A percentile compares a stretch with the other conserved stretches of the same genome.
Conservation (phyloP, 106 monocot genomes). For the Triglochin maritima region DNA sequence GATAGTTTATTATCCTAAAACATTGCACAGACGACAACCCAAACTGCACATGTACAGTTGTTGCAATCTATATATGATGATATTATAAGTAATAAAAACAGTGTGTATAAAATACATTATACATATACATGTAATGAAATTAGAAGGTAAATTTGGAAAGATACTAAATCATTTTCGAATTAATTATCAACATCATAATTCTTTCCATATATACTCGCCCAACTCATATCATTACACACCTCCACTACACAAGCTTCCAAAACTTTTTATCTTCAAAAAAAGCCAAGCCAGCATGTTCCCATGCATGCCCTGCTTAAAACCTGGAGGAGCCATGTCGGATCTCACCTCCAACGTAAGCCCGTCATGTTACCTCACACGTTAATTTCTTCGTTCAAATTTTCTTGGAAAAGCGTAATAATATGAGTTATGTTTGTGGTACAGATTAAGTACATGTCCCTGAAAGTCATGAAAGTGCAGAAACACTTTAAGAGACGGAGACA, state of each 20-base stretch:
- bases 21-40: no score
- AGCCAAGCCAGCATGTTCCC: neutral
- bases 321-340: neutral
- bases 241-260: neutral
- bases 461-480: slow-evolving; percentile 7
- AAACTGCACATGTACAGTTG: no score
- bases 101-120: no score
- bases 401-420: no score
- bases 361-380: neutral
- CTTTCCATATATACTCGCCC: neutral
- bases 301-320: slow-evolving; percentile 1
- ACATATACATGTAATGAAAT: no score
- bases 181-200: neutral
- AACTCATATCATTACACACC: neutral
- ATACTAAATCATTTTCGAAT: neutral
- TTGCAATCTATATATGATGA: no score
- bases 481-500: neutral
- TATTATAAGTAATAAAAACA: no score
- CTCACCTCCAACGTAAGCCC: neutral
- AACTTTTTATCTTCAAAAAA: neutral
- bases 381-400: no score
- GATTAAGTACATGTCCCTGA: slow-evolving; percentile 21
- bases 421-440: neutral
- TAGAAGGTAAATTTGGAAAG: no score
- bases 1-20: no score